Evolutionary conservation across 768 basidiomycete species (phyloP).

Genomic region (Boletus speciosus): DNA sequence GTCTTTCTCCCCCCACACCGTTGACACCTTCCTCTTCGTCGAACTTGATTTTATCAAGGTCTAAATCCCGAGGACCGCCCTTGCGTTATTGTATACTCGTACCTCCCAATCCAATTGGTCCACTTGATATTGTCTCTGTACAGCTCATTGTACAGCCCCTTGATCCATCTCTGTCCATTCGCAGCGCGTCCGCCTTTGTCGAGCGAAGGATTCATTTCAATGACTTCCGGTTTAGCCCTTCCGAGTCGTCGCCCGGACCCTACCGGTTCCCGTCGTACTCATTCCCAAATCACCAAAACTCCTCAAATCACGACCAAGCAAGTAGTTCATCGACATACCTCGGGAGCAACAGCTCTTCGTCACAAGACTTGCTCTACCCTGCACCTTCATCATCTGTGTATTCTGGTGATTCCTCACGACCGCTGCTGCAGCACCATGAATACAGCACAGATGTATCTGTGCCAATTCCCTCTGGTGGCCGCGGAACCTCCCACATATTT

Average conservation of each 20-base stretch:
- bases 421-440: slow-evolving; percentile 22
- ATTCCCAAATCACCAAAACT: slow-evolving; percentile 22
- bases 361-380: slow-evolving; percentile 18
- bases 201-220: slow-evolving; percentile 69
- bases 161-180: slow-evolving; percentile 55
- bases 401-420: slow-evolving; percentile 26
- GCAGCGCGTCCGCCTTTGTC: slow-evolving; percentile 59
- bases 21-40: slow-evolving; percentile 35
- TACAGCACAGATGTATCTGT: slow-evolving; percentile 10
- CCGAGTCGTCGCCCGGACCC: slow-evolving; percentile 23
- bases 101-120: slow-evolving; percentile 61
- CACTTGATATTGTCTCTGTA: slow-evolving; percentile 67
- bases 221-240: slow-evolving; percentile 32
- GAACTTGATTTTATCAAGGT: slow-evolving; percentile 40
- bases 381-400: slow-evolving; percentile 20
- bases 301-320: slow-evolving; percentile 28
- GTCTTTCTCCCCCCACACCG: slow-evolving; percentile 35
- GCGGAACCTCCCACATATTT: slow-evolving; percentile 48
- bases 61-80: slow-evolving; percentile 53
- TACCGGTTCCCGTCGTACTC: slow-evolving; percentile 17
- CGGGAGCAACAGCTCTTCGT: slow-evolving; percentile 12
- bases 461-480: slow-evolving; percentile 14
- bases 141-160: slow-evolving; percentile 58
- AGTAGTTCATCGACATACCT: slow-evolving; percentile 8
- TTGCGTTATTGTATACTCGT: slow-evolving; percentile 58